Base-by-base conservation (phyloP, 257 asterid genomes). In the Haberlea rhodopensis region DNA sequence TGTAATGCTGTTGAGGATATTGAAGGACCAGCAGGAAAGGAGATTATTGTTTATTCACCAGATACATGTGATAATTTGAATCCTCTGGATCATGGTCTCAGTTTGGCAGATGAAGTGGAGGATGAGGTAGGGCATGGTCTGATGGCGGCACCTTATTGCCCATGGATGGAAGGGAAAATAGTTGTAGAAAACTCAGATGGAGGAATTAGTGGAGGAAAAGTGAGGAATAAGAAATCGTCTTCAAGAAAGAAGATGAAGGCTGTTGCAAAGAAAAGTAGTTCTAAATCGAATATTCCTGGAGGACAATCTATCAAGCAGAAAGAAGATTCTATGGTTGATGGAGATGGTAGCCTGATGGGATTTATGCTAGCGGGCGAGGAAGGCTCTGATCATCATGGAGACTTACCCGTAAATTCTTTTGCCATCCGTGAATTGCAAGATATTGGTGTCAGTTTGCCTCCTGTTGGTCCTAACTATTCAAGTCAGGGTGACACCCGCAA, bases 401-500 rank as follows among this genome's bases (percentile, higher is more conserved):
- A 67, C 31, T 54, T 60, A 28, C 62, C 45, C 34, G 46, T 64
- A 60, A 63, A 63, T 57, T 71, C 76, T 80, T 57, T 74, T 62
- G 21, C 67, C 49, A 60, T 64, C 28, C 61, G 4, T 52, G 73
- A 60, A 27, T 65, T 8, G 21, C 62, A 46, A 53, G 66, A 69
- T 22, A 19, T 71, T 62, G 80, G 81, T 24, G 78, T 84, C 31
- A 76, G 24, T 67, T 67, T 81, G 53, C 95, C 94, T 76, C 96
- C 86, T 20, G 74, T 80, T 73, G 87, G 87, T 65, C 83, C 88
- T 19, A 81, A 66, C 28, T 71, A 74, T 74, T 82, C 86, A 13
- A 72, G 78, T 34, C 74, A 56, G 24, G 85, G 83, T 53, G 96
- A 89, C 78, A 81, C 81, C 60, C 97, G 97, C n/a, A 71, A 72